Conservation (phyloP, 2,329 filamentous ascomycete genomes). For the Fusarium paranaense region DNA sequence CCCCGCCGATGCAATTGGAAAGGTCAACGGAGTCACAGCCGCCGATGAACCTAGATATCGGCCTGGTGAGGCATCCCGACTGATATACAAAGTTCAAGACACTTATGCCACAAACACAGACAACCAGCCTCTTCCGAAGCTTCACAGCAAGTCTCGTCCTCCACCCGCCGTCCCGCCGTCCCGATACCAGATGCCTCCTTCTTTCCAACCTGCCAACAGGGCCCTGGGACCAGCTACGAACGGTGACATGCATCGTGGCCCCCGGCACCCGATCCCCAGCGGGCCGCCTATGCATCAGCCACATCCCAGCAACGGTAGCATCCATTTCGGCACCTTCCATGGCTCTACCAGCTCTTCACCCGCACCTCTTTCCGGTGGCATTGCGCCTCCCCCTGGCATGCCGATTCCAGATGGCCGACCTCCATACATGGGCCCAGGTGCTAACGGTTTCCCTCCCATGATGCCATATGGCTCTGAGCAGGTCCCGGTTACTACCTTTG, state of each 20-base stretch:
- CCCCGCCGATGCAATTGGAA: conserved; percentile 14
- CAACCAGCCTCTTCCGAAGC: conserved; percentile 27
- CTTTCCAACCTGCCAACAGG: conserved; percentile 54
- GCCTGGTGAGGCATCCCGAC: conserved; percentile 26
- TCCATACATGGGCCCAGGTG: conserved; percentile 48
- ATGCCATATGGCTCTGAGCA: conserved; percentile 52
- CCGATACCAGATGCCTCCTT: conserved; percentile 58
- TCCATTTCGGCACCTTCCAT: conserved; percentile 67
- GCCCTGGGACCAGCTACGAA: conserved; percentile 47
- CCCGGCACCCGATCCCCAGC: conserved; percentile 49
- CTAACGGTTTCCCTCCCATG: conserved; percentile 54
- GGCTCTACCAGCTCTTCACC: conserved; percentile 70
- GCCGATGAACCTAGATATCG: conserved; percentile 29
- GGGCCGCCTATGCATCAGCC: conserved; percentile 60
- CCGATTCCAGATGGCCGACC: conserved; percentile 49
- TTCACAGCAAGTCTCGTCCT: conserved; percentile 41
- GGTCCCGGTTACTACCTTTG: conserved; percentile 50
- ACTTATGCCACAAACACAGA: conserved; percentile 23
- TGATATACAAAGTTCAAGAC: neutral
- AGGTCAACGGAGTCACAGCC: conserved; percentile 28
- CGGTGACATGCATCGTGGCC: conserved; percentile 48
- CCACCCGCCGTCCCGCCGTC: conserved; percentile 49
- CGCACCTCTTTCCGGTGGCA: conserved; percentile 60
- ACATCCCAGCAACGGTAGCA: conserved; percentile 65
- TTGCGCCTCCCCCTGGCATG: conserved; percentile 62